Base-by-base conservation (phyloP, 208 protist species). In the Leishmania tarentolae region DNA sequence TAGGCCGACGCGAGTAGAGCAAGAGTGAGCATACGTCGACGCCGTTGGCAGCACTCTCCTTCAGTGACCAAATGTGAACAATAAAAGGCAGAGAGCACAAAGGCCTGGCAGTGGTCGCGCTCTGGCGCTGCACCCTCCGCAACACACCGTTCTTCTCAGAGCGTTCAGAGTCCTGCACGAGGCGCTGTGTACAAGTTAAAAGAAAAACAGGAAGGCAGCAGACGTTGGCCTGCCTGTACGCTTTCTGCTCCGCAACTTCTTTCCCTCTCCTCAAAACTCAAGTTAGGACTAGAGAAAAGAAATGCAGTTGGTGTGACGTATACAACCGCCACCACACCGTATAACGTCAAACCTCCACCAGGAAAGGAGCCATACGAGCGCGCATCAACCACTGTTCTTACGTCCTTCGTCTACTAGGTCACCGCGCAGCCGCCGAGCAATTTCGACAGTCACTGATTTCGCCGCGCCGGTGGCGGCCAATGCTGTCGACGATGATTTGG, bases 391-490 rank as follows among this genome's bases (percentile, higher is more conserved):
- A 42, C 21, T 46, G 1, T 42, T 78, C 80, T 92, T 94, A 3
- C 78, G 87, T 17, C 83, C 85, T 71, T 97, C 92, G 68, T 83
- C 83, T 21, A 97, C 52, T 73, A 97, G 89, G 77, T 97, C 94
- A 37, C 93, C 92, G 65, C 94, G 94, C 35, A 97, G 87, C 21
- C 94, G 92, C 0, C 90, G 91, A n/a, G 92, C 94, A 56, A 97
- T 91, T 50, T 96, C 92, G 19, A 97, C 78, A 8, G 90, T 97
- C 78, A 97, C 83, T 65, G 95, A 86, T 72, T 91, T 90, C 56
- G 84, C 83, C 50, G 76, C 78, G 37, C 63, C 81, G 11, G 46
- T 79, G 19, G 37, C 46, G 42, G 21, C 53, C 52, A 11, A 24
- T 53, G 44, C 52, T 24, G 53, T 76, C 9, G 82, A 59, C 2